Evolutionary conservation across 805 yeast species (phyloP).

Genomic region (Candida khao-thaluensis): DNA sequence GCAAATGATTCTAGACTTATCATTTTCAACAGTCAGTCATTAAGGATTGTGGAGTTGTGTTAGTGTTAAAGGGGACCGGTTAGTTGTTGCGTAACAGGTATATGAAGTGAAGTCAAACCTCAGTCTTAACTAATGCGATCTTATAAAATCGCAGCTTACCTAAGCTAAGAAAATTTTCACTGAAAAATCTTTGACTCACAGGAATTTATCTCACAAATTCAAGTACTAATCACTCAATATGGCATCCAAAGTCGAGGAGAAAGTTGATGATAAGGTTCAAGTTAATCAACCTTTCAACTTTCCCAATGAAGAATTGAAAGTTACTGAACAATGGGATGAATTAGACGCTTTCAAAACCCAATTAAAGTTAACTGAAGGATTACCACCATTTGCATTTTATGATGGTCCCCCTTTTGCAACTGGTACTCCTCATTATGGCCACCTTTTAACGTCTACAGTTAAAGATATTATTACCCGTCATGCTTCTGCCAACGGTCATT

Average conservation of each 20-base stretch:
- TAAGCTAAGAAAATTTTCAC: conserved; percentile 4
- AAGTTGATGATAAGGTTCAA: conserved; percentile 9
- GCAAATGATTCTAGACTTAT: conserved; percentile 12
- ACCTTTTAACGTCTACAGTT: conserved; percentile 92
- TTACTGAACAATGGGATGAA: conserved; percentile 80
- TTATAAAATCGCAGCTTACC: neutral
- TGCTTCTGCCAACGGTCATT: conserved; percentile 96
- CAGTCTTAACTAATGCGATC: neutral
- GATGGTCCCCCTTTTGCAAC: conserved; percentile 99
- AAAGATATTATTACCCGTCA: conserved; percentile 97
- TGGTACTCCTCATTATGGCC: conserved; percentile 99
- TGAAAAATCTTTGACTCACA: conserved; percentile 2
- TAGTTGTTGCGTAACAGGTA: no score
- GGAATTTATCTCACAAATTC: no score
- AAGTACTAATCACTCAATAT: no score
- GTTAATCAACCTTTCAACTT: conserved; percentile 53
- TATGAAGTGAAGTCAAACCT: no score
- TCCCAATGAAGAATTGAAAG: conserved; percentile 85
- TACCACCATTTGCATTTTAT: conserved; percentile 86
- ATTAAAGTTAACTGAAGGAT: conserved; percentile 76
- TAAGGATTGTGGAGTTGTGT: no score
- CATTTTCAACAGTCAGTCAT: neutral
- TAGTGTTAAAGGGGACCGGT: no score
- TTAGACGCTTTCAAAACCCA: conserved; percentile 92
- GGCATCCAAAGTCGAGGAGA: conserved; percentile 14